Evolutionary conservation across 2,329 filamentous ascomycete genomes (phyloP), one percentile per base, ranked within the genome.

Genomic region (Trichoderma lentiforme): DNA sequence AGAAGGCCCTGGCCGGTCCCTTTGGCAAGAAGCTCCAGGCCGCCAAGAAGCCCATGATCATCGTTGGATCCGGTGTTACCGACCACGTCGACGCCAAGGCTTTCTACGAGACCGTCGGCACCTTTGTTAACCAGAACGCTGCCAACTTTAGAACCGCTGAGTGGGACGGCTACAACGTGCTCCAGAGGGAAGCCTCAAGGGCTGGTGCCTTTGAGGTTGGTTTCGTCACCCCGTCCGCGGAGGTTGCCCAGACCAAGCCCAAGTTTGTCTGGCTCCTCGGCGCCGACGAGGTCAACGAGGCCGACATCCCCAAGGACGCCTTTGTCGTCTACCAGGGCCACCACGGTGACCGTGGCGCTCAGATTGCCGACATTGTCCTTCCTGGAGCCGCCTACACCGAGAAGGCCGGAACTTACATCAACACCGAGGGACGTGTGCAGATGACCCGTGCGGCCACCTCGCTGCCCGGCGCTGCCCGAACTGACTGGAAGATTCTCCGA

Each of bases 401-500:
- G 86, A 99, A 98, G 87, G 90, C 92, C 28, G 95, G 91, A 73
- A 99, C 96, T 58, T 99, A 97, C 80, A 90, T 99, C 84, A 99
- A 98, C 89, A 98, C 96, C 0, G 96, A 99, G 83, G 96, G 96
- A 71, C 93, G 96, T 77, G 94, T 96, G 26, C 96, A 99, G 85
- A 92, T 97, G 86, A 96, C 93, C 69, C 93, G 96, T 75, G 92
- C 93, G 62, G 96, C 96, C 34, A 97, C 94, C 47, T 93, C 92
- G 60, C 87, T 97, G 75, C 93, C 94, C 28, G 96, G 96, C 73
- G 96, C 94, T 68, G 90, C 95, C 71, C 90, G 96, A 79, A 95
- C 96, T 74, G 96, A 99, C 85, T 99, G 96, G 96, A 99, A 98
- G 90, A 98, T 99, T 79, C 91, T 99, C 77, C 93, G 96, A 75